Base-by-base conservation (phyloP, 352 stramenopile genomes). In the Pythium grandisporangium region DNA sequence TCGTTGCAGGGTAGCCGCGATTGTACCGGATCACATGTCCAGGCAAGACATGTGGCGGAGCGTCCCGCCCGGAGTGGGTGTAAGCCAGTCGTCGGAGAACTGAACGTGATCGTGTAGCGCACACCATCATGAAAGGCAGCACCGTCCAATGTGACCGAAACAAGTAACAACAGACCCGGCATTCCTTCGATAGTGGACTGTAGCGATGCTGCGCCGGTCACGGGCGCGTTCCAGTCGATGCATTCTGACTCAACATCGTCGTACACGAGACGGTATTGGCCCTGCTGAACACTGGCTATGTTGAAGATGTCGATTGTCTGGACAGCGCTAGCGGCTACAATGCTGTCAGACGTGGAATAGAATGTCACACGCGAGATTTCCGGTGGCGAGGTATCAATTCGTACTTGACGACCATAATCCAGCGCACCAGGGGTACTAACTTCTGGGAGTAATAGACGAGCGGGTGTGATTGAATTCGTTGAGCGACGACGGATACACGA, bases 301-400 rank as follows among this genome's bases (percentile, higher is more conserved):
- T 79, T 76, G 40, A 82, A 77, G 1, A 89, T 41, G 27, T 84
- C 72, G 21, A 89, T 38, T 0, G 68, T 84, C 29, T 89, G 76
- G 1, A 75, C 21, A 1, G 42, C 42, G 16, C 64, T 69, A 3
- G 61, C 52, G 14, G 45, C 53, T 3, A 51, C 66, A 27, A 77
- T 58, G 4, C 61, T 56, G 0, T 56, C 52, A 8, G 58, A 42
- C 5, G 66, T 48, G 6, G 66, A 68, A 16, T 50, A 47, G 17
- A 86, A 48, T 5, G 51, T 40, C 13, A 77, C 51, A 10, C 42
- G 62, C 7, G 50, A 24, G 5, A 85, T 54, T 2, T 30, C 45
- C 14, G 76, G 76, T 1, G 32, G 22, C 2, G 64, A 67, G 1
- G 73, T 77, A 51, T 86, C 76, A n/a, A 89, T 55, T 12, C 47